phyloP scores from a whole-genome alignment of 192 early-diverging fungal species.

The Linderina pennispora region DNA sequence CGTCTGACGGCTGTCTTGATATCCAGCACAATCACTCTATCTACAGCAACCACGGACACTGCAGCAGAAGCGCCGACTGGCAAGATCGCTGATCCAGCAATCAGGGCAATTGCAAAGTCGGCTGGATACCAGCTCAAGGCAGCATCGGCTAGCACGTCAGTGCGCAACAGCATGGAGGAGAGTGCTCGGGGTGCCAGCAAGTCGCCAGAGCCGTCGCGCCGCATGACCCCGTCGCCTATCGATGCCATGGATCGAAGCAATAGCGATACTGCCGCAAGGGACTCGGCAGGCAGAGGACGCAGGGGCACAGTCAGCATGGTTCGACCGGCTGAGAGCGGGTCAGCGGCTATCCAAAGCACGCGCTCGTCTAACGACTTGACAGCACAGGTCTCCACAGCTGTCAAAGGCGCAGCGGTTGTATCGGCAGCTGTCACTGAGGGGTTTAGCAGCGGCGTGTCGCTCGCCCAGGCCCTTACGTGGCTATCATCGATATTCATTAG shows the following conservation, averaged over 20 bases:
- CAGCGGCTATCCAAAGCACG: no score
- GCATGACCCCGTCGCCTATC: no score
- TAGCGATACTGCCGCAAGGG: no score
- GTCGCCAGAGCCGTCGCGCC: neutral
- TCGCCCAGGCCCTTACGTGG: slow-evolving; percentile 64
- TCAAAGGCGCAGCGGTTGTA: neutral
- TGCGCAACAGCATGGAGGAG: neutral
- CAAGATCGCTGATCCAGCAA: neutral
- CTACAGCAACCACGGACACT: neutral
- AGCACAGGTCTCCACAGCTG: slow-evolving; percentile 1
- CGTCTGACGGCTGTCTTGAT: slow-evolving; percentile 25
- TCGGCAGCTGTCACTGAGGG: neutral
- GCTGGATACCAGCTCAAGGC: neutral
- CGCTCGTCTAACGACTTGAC: neutral
- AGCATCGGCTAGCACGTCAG: neutral
- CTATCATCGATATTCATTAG: slow-evolving; percentile 59
- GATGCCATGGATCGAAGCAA: no score
- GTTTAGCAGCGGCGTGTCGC: slow-evolving; percentile 23
- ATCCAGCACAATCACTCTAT: neutral
- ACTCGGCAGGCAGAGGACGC: no score
- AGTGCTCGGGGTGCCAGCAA: neutral
- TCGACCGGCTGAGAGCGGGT: no score
- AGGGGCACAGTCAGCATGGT: neutral
- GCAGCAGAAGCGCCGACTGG: neutral
- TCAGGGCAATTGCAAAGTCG: neutral